Base-by-base conservation (phyloP, 2,329 filamentous ascomycete genomes). In the Pseudopyricularia javanii region DNA sequence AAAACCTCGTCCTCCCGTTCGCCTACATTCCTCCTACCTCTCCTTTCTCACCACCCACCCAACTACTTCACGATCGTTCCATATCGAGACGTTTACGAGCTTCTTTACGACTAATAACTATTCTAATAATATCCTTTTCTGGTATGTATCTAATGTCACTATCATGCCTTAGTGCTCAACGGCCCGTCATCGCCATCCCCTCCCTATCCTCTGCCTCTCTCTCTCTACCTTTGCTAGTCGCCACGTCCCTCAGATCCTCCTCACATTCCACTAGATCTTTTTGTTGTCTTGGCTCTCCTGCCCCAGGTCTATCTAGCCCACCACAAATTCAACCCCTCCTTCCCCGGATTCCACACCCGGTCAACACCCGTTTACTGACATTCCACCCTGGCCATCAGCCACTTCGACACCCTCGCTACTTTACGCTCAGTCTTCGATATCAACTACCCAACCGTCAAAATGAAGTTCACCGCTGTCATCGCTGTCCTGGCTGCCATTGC, bases 391-490 rank as follows among this genome's bases (percentile, higher is more conserved):
- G 52, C 55, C 49, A 49, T 35, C 47, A 54, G 20, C 22, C 48
- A 32, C 51, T 49, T 40, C 47, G 50, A 45, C 32, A 26, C 12
- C 33, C 45, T 37, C 37, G 15, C 34, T 30, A 37, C 32, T 45
- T 37, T 33, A 51, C 51, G 51, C 32, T 53, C 53, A 32, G 56
- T 55, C 54, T 54, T 54, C 54, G 53, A 51, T 57, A 52, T 53
- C 54, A 49, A 35, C 57, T 55, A 51, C 54, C 32, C 33, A 50
- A 56, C 53, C 55, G 47, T 59, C 63, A 70, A 69, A 54, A 74
- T 74, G 71, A 70, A 70, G 66, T 68, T 60, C 56, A 34, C 66
- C 53, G 55, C 66, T 55, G 50, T 64, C 56, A 51, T 70, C 56
- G 63, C 66, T 55, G 58, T 65, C 58, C 64, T 69, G 60, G 59